phyloP scores from a whole-genome alignment of 176 grass and related monocot genomes.

The Rhynchospora pubera region DNA sequence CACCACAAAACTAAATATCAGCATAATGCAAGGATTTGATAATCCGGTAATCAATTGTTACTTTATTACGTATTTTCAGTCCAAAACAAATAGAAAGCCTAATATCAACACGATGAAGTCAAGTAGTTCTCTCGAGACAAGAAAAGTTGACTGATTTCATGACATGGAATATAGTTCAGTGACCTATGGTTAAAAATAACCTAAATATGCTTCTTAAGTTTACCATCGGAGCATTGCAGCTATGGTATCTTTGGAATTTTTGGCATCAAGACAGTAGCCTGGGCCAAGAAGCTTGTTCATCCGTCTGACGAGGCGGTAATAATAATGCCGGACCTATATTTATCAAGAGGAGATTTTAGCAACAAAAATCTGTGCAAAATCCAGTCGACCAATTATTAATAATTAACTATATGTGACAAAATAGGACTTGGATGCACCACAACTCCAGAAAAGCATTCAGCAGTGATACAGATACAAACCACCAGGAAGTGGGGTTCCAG shows the following conservation, averaged over 20 bases:
- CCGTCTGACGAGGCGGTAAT: slow-evolving; percentile 91
- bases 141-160: background rate
- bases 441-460: background rate
- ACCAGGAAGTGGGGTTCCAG: background rate
- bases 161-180: background rate
- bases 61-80: background rate
- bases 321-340: slow-evolving; percentile 97
- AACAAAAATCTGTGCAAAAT: background rate
- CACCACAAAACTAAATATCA: background rate
- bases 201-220: slow-evolving; percentile 25
- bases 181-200: background rate
- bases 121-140: background rate
- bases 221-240: slow-evolving; percentile 99
- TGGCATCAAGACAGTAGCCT: slow-evolving; percentile 84
- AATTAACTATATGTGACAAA: background rate
- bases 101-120: background rate
- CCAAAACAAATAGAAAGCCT: background rate
- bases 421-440: background rate
- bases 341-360: background rate
- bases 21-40: background rate
- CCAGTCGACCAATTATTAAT: background rate
- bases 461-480: background rate
- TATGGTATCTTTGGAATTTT: slow-evolving; percentile 95
- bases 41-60: background rate
- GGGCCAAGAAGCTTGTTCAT: slow-evolving; percentile 98